These are phyloP conservation scores for Thielaviopsis populi DNA, from an alignment of 2,329 filamentous ascomycete species.

Conservation along the genomic window DNA sequence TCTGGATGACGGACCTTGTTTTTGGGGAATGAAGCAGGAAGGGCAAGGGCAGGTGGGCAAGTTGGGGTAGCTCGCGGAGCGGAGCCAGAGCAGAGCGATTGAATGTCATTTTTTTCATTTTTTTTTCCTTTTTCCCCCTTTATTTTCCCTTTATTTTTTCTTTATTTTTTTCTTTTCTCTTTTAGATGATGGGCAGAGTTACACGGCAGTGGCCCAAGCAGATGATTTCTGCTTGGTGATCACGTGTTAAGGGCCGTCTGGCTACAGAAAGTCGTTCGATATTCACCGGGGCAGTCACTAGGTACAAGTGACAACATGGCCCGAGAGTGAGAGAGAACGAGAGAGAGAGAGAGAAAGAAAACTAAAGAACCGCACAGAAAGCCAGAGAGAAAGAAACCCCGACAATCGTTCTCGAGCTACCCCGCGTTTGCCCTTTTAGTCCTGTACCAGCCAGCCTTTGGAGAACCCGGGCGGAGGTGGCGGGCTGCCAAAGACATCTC, in stretches of 20 bases:
- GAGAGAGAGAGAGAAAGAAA: too few relatives aligned
- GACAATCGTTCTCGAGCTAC: not conserved
- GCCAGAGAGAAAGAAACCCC: too few relatives aligned
- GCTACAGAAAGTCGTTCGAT: conserved; percentile 10
- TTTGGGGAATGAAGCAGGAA: not conserved
- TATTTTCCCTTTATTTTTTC: not conserved
- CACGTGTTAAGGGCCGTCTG: conserved; percentile 5
- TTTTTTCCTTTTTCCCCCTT: not conserved
- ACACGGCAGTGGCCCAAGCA: conserved; percentile 1
- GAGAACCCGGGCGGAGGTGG: not conserved
- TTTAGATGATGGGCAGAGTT: not conserved
- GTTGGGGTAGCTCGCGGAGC: not conserved
- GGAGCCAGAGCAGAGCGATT: not conserved
- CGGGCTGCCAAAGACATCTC: not conserved
- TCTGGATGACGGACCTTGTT: not conserved
- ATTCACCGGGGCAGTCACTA: not conserved
- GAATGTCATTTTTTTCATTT: not conserved
- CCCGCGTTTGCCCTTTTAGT: not conserved
- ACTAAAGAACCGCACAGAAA: too few relatives aligned
- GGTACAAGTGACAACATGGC: not conserved
- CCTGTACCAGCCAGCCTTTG: not conserved
- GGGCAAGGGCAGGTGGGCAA: not conserved
- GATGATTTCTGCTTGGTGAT: conserved; percentile 6
- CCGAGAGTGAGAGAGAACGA: too few relatives aligned
- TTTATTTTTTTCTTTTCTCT: too few relatives aligned